Evolutionary conservation across 2,329 filamentous ascomycete genomes (phyloP).

Genomic region (Botryosphaeria dothidea): DNA sequence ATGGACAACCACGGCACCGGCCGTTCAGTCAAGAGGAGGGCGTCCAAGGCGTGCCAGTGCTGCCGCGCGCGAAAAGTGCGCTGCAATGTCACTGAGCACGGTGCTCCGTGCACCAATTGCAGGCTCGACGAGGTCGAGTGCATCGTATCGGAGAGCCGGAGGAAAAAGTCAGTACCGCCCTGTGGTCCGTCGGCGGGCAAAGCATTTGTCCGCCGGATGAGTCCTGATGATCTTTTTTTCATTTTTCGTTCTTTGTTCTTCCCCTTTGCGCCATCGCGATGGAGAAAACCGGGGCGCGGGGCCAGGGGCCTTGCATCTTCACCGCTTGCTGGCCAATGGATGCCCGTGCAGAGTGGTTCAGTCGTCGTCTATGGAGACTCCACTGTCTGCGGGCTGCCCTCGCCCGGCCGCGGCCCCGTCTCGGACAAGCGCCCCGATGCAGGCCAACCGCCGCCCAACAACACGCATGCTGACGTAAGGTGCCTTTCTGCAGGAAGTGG

Average conservation of each 20-base stretch:
- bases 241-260: background rate
- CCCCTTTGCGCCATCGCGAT: conserved; percentile 10
- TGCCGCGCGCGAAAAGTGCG: conserved; percentile 88
- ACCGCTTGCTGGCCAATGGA: conserved; percentile 9
- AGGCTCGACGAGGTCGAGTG: conserved; percentile 78
- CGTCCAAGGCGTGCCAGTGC: conserved; percentile 87
- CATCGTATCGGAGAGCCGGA: conserved; percentile 69
- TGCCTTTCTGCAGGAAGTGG: conserved; percentile 39
- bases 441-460: background rate
- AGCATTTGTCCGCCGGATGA: background rate
- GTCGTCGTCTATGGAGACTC: background rate
- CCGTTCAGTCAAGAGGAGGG: conserved; percentile 73
- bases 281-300: conserved; percentile 3
- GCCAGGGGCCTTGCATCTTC: conserved; percentile 3
- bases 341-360: conserved; percentile 1
- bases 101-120: conserved; percentile 85
- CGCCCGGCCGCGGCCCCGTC: background rate
- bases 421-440: conserved; percentile 2
- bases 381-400: background rate
- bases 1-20: conserved; percentile 50
- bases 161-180: conserved; percentile 70
- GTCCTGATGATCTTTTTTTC: too few relatives aligned
- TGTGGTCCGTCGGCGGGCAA: background rate
- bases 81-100: conserved; percentile 87
- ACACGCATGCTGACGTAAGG: conserved; percentile 16